Evolutionary conservation across 1,284 basidiomycete genomes (phyloP).

Genomic region (Vanrija sp.): DNA sequence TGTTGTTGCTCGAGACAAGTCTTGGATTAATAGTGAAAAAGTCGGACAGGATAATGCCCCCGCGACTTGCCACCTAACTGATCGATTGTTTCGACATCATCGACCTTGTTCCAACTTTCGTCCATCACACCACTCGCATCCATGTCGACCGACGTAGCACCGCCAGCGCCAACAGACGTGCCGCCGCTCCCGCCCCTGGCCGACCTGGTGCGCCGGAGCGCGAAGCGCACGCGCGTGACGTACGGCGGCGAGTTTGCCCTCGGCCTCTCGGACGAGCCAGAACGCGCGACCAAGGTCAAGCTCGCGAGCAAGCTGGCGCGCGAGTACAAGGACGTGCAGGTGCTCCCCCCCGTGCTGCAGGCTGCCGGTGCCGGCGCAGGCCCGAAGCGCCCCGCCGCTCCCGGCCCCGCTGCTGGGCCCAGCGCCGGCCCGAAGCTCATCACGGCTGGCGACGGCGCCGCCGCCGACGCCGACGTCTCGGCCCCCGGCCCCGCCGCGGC

Average conservation of each 20-base stretch:
- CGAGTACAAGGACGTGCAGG: conserved; percentile 83
- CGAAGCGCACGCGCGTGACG: conserved; percentile 50
- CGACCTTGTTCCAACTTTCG: background rate
- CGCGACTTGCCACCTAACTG: background rate
- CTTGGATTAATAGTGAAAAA: too few relatives aligned
- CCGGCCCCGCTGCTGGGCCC: conserved; percentile 65
- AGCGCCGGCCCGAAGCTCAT: conserved; percentile 28
- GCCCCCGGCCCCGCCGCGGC: conserved; percentile 1
- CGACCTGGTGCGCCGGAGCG: conserved; percentile 44
- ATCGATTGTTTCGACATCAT: background rate
- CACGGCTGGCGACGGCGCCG: background rate
- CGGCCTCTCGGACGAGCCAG: conserved; percentile 38
- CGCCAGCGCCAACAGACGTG: conserved; percentile 19
- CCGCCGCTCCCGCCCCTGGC: conserved; percentile 38
- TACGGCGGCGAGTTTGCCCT: conserved; percentile 39
- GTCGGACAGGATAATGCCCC: too few relatives aligned
- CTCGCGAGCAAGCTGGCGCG: conserved; percentile 65
- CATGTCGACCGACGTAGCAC: conserved; percentile 30
- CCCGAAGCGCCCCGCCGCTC: conserved; percentile 56
- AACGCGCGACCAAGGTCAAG: conserved; percentile 50
- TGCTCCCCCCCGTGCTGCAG: conserved; percentile 74
- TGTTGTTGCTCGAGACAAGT: too few relatives aligned
- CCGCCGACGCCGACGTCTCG: background rate
- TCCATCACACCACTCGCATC: background rate
- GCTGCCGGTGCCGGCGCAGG: conserved; percentile 69